These are phyloP conservation scores for Metschnikowia bowlesiae DNA, from an alignment of 805 yeast species.

Conservation along the genomic window DNA sequence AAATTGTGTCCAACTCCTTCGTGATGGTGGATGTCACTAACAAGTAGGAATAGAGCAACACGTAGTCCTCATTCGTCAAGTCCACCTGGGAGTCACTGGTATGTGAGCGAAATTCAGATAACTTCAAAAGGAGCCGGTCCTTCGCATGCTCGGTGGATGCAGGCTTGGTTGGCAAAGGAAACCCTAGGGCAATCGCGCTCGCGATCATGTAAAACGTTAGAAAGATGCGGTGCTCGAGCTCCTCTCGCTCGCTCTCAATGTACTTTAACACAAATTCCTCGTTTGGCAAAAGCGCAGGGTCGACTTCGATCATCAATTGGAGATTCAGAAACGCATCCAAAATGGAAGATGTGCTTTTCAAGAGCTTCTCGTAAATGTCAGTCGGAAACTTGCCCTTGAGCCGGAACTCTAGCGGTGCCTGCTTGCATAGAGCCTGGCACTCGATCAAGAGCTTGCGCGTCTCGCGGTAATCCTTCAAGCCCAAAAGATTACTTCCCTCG, in stretches of 20 bases:
- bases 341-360: conserved; percentile 57
- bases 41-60: conserved; percentile 68
- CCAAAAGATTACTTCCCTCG: conserved; percentile 26
- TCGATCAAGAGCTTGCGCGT: conserved; percentile 55
- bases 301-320: conserved; percentile 61
- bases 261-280: conserved; percentile 55
- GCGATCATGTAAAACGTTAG: conserved; percentile 75
- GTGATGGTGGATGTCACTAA: conserved; percentile 66
- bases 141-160: conserved; percentile 75
- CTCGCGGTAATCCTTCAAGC: conserved; percentile 43
- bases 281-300: conserved; percentile 46
- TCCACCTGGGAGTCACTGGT: conserved; percentile 20
- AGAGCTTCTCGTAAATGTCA: conserved; percentile 45
- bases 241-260: conserved; percentile 56
- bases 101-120: conserved; percentile 50
- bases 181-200: conserved; percentile 67
- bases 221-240: conserved; percentile 68
- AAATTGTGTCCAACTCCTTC: conserved; percentile 57
- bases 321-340: conserved; percentile 74
- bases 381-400: conserved; percentile 69
- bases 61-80: conserved; percentile 67
- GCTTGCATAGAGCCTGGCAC: conserved; percentile 54
- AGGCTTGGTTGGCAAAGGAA: conserved; percentile 73
- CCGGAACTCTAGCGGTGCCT: conserved; percentile 72
- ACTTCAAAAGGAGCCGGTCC: conserved; percentile 60